Conservation (phyloP, 495 filamentous ascomycete genomes). For the Talaromyces proteolyticus region DNA sequence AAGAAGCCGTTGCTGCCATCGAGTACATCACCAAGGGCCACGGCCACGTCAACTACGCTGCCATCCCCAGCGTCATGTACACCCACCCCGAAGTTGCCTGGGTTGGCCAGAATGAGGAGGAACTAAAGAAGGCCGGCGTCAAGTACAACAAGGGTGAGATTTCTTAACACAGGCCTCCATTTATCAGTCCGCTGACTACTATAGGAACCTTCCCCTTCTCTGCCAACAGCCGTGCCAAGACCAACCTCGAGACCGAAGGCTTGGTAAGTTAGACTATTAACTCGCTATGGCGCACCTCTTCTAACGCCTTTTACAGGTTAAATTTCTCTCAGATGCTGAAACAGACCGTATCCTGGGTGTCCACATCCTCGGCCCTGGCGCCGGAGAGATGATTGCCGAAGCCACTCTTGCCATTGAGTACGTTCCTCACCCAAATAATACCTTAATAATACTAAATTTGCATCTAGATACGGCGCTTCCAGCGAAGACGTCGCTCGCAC, state of each 20-base stretch:
- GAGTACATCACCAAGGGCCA: conserved; percentile 97
- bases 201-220: conserved; percentile 78
- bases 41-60: conserved; percentile 98
- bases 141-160: conserved; percentile 78
- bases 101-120: conserved; percentile 97
- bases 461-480: conserved; percentile 56
- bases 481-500: conserved; percentile 93
- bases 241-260: conserved; percentile 94
- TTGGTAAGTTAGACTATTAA: conserved; percentile 39
- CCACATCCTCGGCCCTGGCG: conserved; percentile 93
- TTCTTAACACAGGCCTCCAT: too few species aligned
- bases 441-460: background rate
- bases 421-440: background rate
- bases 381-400: conserved; percentile 99
- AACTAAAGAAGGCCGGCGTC: conserved; percentile 82
- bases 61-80: conserved; percentile 99
- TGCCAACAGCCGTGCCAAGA: conserved; percentile 97
- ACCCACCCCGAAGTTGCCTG: conserved; percentile 97
- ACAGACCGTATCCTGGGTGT: conserved; percentile 92
- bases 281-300: too few species aligned
- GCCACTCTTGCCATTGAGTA: conserved; percentile 94
- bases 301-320: conserved; percentile 51
- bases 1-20: conserved; percentile 89
- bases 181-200: too few species aligned
- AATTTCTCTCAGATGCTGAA: conserved; percentile 95